These are phyloP conservation scores for Madurella fahalii DNA, from an alignment of 2,329 filamentous ascomycete species.

Conservation along the genomic window DNA sequence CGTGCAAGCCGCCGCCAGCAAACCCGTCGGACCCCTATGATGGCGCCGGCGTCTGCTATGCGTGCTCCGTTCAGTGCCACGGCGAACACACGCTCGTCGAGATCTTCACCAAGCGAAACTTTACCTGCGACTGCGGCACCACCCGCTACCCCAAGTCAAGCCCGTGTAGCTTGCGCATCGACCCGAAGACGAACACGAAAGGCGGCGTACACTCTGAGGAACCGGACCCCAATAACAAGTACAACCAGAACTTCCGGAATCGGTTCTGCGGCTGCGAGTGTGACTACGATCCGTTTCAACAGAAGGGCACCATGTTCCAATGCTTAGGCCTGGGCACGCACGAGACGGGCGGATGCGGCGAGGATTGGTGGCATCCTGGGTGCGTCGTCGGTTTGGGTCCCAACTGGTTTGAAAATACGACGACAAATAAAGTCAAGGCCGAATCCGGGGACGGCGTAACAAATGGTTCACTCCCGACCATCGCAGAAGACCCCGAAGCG, in stretches of 20 bases:
- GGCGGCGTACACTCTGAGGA: slow-evolving; percentile 73
- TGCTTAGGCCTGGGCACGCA: slow-evolving; percentile 79
- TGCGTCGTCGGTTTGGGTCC: slow-evolving; percentile 79
- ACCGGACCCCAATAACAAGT: slow-evolving; percentile 70
- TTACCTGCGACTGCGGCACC: slow-evolving; percentile 94
- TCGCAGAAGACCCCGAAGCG: slow-evolving; percentile 46
- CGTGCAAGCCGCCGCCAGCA: slow-evolving; percentile 78
- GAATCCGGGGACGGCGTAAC: slow-evolving; percentile 25
- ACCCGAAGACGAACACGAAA: slow-evolving; percentile 68
- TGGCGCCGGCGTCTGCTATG: slow-evolving; percentile 87
- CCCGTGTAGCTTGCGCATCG: slow-evolving; percentile 71
- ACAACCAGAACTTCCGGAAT: slow-evolving; percentile 95
- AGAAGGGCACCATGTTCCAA: slow-evolving; percentile 98
- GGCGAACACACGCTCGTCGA: slow-evolving; percentile 93
- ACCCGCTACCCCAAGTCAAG: slow-evolving; percentile 66
- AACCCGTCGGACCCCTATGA: slow-evolving; percentile 59
- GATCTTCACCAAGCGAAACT: slow-evolving; percentile 92
- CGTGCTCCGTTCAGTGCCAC: slow-evolving; percentile 94
- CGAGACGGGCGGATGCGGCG: slow-evolving; percentile 84
- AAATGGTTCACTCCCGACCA: slow-evolving; percentile 41
- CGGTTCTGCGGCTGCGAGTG: slow-evolving; percentile 86
- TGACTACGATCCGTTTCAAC: slow-evolving; percentile 80
- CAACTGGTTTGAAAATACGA: slow-evolving; percentile 61
- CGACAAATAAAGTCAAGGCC: slow-evolving; percentile 30
- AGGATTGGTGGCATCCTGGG: slow-evolving; percentile 97